phyloP scores from a whole-genome alignment of 2,329 filamentous ascomycete species.

The Penicillium sp. region DNA sequence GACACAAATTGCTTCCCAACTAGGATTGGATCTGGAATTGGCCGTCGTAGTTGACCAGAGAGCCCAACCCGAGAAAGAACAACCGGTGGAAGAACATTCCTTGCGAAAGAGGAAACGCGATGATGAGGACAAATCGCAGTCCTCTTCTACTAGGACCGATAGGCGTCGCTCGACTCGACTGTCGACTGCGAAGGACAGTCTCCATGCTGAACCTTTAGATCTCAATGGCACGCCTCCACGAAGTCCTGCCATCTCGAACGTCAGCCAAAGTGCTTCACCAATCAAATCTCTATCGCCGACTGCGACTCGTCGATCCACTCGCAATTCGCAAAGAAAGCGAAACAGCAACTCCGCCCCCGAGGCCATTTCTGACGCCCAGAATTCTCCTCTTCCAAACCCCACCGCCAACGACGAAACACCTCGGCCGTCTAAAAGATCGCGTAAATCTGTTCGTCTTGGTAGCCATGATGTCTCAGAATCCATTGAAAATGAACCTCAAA shows the following conservation, averaged over 20 bases:
- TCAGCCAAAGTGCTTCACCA: not conserved
- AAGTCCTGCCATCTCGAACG: conserved; percentile 5
- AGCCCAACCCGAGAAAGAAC: conserved; percentile 1
- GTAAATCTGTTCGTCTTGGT: conserved; percentile 32
- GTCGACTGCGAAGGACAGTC: conserved; percentile 18
- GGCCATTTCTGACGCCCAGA: not conserved
- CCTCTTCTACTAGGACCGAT: conserved; percentile 19
- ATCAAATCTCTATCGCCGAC: conserved; percentile 17
- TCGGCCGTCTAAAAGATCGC: conserved; percentile 29
- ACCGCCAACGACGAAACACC: conserved; percentile 7
- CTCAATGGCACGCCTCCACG: conserved; percentile 15
- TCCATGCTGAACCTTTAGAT: conserved; percentile 11
- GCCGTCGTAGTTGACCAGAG: conserved; percentile 34
- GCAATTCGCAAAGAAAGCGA: conserved; percentile 22
- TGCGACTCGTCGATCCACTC: conserved; percentile 26
- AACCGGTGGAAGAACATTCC: conserved; percentile 12
- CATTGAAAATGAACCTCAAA: conserved; percentile 13
- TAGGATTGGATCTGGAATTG: conserved; percentile 46
- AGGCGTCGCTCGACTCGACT: conserved; percentile 34
- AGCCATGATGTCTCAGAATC: conserved; percentile 18
- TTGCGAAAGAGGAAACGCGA: conserved; percentile 40
- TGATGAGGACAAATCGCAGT: conserved; percentile 15
- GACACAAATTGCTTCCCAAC: conserved; percentile 46
- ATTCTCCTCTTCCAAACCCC: not conserved
- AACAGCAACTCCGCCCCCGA: not conserved